Percentiles rank a stretch among this genome's conserved stretches.
Conservation (phyloP, 1,284 basidiomycete species). For the Pseudozyma thailandica region DNA sequence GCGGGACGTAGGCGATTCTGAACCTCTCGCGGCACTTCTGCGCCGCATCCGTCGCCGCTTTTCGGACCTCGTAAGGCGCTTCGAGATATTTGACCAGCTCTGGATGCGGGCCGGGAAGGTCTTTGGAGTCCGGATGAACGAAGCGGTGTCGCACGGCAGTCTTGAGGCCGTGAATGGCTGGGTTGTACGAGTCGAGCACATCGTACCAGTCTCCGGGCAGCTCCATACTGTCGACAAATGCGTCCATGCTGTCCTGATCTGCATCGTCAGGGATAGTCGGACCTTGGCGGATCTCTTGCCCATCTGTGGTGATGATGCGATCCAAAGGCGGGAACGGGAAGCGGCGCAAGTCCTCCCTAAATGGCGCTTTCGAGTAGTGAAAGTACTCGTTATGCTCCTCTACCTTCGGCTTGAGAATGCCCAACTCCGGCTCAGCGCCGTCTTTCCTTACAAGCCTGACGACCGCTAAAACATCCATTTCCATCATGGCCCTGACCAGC, state of each 20-base stretch:
- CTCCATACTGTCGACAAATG: conserved; percentile 86
- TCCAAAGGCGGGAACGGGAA: conserved; percentile 87
- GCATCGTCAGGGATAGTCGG: conserved; percentile 83
- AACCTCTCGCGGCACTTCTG: conserved; percentile 35
- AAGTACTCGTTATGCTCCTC: conserved; percentile 52
- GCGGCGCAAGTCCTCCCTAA: conserved; percentile 89
- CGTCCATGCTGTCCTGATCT: conserved; percentile 83
- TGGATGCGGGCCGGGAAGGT: conserved; percentile 84
- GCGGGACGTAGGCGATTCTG: conserved; percentile 41
- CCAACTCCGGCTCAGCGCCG: conserved; percentile 77
- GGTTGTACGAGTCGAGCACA: conserved; percentile 82
- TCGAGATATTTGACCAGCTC: conserved; percentile 84
- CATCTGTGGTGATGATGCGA: conserved; percentile 79
- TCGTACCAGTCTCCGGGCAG: conserved; percentile 82
- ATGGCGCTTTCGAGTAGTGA: conserved; percentile 78
- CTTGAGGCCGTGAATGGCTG: conserved; percentile 87
- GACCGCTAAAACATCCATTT: conserved; percentile 77
- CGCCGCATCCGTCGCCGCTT: conserved; percentile 22
- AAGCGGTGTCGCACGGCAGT: conserved; percentile 90
- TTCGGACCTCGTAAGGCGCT: conserved; percentile 77
- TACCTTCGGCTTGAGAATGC: conserved; percentile 53
- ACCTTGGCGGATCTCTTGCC: conserved; percentile 79
- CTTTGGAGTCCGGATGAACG: conserved; percentile 77
- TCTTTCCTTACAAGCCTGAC: conserved; percentile 82
- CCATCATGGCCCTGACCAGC: conserved; percentile 82